These are phyloP conservation scores for Calvatia gigantea DNA, from an alignment of 768 basidiomycete genomes.

Conservation along the genomic window DNA sequence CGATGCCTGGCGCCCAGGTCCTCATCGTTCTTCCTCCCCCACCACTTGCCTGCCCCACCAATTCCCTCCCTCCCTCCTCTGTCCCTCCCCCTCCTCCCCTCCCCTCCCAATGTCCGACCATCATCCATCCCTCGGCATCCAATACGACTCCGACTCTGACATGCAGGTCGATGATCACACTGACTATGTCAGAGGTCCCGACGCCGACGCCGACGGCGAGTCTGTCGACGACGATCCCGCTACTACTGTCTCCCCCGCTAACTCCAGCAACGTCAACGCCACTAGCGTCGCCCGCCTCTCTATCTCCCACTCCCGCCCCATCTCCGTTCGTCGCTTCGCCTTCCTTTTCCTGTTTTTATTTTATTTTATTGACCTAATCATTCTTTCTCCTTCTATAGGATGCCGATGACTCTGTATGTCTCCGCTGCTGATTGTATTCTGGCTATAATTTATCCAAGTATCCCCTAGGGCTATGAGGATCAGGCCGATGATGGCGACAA, in stretches of 20 bases:
- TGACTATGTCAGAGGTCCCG: slow-evolving; percentile 45
- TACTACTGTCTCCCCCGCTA: slow-evolving; percentile 26
- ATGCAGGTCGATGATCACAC: slow-evolving; percentile 71
- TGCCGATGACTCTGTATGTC: slow-evolving; percentile 60
- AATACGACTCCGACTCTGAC: slow-evolving; percentile 60
- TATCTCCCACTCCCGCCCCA: slow-evolving; percentile 22
- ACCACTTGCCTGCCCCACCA: slow-evolving; percentile 50
- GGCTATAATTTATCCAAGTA: slow-evolving; percentile 17
- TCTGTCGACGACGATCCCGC: slow-evolving; percentile 55
- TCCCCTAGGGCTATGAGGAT: slow-evolving; percentile 44
- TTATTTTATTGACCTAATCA: slow-evolving; percentile 14
- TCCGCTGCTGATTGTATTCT: slow-evolving; percentile 15
- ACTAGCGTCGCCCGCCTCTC: slow-evolving; percentile 22
- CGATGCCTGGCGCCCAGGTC: slow-evolving; percentile 50
- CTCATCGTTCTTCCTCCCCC: slow-evolving; percentile 39
- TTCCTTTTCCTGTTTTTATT: slow-evolving; percentile 7
- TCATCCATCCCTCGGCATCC: slow-evolving; percentile 47
- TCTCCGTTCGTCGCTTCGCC: slow-evolving; percentile 40
- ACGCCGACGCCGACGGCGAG: slow-evolving; percentile 63
- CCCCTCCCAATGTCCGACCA: slow-evolving; percentile 21
- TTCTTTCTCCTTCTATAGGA: slow-evolving; percentile 27
- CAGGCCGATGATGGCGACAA: slow-evolving; percentile 60
- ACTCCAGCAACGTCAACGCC: slow-evolving; percentile 31
- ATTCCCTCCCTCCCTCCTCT: slow-evolving; percentile 38
- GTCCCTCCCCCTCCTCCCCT: slow-evolving; percentile 25